phyloP scores from a whole-genome alignment of 345 rosid species.

The Adansonia digitata region DNA sequence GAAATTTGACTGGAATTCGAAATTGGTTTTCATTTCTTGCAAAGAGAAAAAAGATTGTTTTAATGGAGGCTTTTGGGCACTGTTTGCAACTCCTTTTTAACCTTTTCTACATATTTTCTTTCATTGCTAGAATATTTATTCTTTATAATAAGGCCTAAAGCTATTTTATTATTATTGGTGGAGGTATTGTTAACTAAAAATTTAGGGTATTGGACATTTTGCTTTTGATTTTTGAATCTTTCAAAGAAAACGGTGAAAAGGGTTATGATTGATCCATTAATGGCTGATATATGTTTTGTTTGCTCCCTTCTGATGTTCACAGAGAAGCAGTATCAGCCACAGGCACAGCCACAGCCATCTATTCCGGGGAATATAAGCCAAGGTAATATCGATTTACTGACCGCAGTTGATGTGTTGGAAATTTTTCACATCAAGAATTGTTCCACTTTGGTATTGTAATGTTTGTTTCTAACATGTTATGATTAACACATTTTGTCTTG shows the following conservation, averaged over 20 bases:
- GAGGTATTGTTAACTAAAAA: no score
- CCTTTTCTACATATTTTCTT: no score
- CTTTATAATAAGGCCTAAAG: no score
- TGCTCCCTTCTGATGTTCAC: conserved; percentile 3
- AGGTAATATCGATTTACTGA: conserved; percentile 28
- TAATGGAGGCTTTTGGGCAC: no score
- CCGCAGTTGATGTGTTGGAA: not conserved
- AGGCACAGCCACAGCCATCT: conserved; percentile 33
- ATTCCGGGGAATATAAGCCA: conserved; percentile 32
- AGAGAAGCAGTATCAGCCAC: conserved; percentile 52
- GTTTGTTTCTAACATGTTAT: not conserved
- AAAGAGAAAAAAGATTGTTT: no score
- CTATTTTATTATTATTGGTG: no score
- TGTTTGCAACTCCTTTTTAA: conserved; percentile 5
- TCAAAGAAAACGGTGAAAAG: not conserved
- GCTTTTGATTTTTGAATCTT: not conserved
- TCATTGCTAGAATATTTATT: no score
- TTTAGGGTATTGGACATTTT: no score
- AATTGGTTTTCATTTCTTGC: no score
- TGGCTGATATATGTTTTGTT: not conserved
- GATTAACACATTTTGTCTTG: not conserved
- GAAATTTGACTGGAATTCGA: no score
- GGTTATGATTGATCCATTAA: not conserved
- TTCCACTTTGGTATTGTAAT: not conserved
- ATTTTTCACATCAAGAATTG: not conserved